Conservation (phyloP, 2,329 filamentous ascomycete species). For the Cytospora paraplurivora region DNA sequence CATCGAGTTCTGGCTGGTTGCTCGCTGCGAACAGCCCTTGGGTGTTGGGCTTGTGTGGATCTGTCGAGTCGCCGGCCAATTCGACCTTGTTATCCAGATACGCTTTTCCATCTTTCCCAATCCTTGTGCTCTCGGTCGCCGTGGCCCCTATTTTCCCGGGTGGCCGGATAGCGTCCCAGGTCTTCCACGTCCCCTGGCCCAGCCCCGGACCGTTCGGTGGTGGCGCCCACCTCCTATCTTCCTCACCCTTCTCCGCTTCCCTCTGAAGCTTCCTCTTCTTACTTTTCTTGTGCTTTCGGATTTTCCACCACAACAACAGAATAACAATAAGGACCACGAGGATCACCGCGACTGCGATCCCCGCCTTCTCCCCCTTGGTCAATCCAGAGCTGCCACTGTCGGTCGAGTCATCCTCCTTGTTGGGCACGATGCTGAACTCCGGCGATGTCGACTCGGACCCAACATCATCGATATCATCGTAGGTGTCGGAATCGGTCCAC, state of each 20-base stretch:
- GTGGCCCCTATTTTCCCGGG: background rate
- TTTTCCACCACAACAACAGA: conserved; percentile 7
- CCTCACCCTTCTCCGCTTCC: background rate
- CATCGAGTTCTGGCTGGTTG: background rate
- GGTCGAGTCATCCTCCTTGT: background rate
- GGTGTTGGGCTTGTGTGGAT: conserved; percentile 2
- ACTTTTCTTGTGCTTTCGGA: conserved; percentile 20
- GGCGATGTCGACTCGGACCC: conserved; percentile 1
- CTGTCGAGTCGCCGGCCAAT: conserved; percentile 6
- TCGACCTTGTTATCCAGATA: conserved; percentile 22
- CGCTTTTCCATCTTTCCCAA: background rate
- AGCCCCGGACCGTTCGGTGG: background rate
- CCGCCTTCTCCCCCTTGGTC: conserved; percentile 9
- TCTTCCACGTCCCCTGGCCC: background rate
- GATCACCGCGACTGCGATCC: conserved; percentile 14
- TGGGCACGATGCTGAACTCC: conserved; percentile 5
- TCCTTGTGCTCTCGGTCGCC: background rate
- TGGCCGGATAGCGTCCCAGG: background rate
- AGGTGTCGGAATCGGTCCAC: conserved; percentile 11
- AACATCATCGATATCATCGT: conserved; percentile 12
- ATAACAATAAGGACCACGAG: conserved; percentile 4
- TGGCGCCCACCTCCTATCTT: conserved; percentile 11
- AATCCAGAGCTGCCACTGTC: background rate
- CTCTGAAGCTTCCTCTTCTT: background rate
- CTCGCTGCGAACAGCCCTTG: conserved; percentile 1